Percentiles rank a stretch among this genome's conserved stretches.
Evolutionary conservation across 2,329 filamentous ascomycete genomes (phyloP).

Genomic region (Cucurbitaria berberidis): DNA sequence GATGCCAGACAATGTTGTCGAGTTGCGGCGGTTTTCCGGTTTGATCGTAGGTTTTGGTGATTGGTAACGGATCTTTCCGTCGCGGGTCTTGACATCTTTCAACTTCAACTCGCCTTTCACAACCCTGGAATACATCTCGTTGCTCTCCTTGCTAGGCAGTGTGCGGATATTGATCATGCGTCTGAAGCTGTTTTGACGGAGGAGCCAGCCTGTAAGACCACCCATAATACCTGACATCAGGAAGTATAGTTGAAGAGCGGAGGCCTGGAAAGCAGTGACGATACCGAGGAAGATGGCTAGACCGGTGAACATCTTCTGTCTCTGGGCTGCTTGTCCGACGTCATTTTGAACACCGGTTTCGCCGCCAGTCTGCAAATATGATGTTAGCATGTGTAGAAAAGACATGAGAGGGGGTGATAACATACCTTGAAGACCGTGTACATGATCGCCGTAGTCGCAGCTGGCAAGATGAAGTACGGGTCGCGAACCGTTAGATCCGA

Average conservation of each 20-base stretch:
- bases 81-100: conserved; percentile 25
- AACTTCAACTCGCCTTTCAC: conserved; percentile 34
- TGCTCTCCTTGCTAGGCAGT: conserved; percentile 30
- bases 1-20: conserved; percentile 21
- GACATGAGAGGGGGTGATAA: conserved; percentile 18
- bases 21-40: conserved; percentile 16
- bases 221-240: conserved; percentile 52
- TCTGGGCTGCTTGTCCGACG: conserved; percentile 28
- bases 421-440: conserved; percentile 65
- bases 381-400: conserved; percentile 18
- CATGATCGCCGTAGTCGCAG: conserved; percentile 63
- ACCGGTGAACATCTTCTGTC: conserved; percentile 53
- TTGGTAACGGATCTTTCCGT: conserved; percentile 40
- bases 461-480: conserved; percentile 77
- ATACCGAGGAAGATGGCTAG: conserved; percentile 61
- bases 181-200: conserved; percentile 48
- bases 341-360: conserved; percentile 52
- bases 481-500: conserved; percentile 76
- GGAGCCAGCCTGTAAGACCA: conserved; percentile 46
- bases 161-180: conserved; percentile 44
- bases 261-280: conserved; percentile 63
- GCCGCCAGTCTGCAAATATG: conserved; percentile 53
- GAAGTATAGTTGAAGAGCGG: conserved; percentile 69
- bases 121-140: conserved; percentile 37
- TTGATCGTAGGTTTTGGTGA: conserved; percentile 21